Percentiles rank a stretch among this genome's conserved stretches.
Evolutionary conservation across 192 early-diverging fungal genomes (phyloP).

Genomic region (Piromyces finnis): DNA sequence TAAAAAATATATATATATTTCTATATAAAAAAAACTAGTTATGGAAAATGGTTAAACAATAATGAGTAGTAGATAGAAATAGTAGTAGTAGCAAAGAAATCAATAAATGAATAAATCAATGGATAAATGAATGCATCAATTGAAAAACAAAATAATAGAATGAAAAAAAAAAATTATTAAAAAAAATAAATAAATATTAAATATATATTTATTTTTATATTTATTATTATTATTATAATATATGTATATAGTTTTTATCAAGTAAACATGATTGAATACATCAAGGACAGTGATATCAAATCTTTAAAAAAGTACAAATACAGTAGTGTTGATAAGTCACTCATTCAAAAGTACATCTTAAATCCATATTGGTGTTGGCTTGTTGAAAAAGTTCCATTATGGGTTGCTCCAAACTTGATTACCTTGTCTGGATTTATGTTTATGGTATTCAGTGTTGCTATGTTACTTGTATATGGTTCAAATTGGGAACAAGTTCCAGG

Average conservation of each 20-base stretch:
- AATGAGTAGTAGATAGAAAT: too few relatives aligned
- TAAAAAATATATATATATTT: too few relatives aligned
- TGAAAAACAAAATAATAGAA: too few relatives aligned
- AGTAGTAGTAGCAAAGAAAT: too few relatives aligned
- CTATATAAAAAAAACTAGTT: too few relatives aligned
- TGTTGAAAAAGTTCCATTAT: conserved; percentile 70
- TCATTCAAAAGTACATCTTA: conserved; percentile 60
- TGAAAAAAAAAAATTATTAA: too few relatives aligned
- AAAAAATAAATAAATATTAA: background rate
- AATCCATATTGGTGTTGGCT: conserved; percentile 81
- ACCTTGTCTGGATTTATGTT: conserved; percentile 63
- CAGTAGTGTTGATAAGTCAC: conserved; percentile 63
- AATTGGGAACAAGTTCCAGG: conserved; percentile 46
- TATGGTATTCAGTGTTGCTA: conserved; percentile 51
- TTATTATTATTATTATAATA: background rate
- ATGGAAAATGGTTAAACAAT: too few relatives aligned
- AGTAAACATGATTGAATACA: background rate
- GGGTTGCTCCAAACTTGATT: conserved; percentile 87
- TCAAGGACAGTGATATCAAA: background rate
- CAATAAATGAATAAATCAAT: too few relatives aligned
- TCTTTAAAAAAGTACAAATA: conserved; percentile 40
- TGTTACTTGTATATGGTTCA: conserved; percentile 47
- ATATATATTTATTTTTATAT: background rate
- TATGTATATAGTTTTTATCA: background rate
- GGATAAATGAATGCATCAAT: too few relatives aligned